These are phyloP conservation scores for Yamadazyma oceani DNA, from an alignment of 1,139 yeast genomes.

Conservation along the genomic window DNA sequence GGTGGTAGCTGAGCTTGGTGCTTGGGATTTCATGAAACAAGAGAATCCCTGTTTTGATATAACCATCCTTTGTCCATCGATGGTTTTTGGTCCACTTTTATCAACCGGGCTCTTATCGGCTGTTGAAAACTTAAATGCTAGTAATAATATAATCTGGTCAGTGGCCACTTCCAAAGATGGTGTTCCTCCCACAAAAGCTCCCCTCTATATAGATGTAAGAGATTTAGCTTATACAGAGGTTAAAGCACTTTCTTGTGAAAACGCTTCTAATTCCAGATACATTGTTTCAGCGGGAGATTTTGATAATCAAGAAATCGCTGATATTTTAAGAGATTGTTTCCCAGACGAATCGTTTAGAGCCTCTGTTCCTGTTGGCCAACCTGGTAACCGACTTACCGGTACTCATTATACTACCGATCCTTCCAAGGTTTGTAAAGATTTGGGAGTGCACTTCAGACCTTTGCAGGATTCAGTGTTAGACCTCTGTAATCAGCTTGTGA, in stretches of 20 bases:
- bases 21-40: slow-evolving; percentile 49
- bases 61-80: slow-evolving; percentile 30
- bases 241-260: slow-evolving; percentile 21
- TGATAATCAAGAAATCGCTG: slow-evolving; percentile 27
- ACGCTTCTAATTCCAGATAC: slow-evolving; percentile 29
- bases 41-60: slow-evolving; percentile 25
- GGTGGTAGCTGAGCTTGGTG: slow-evolving; percentile 37
- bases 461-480: slow-evolving; percentile 39
- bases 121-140: slow-evolving; percentile 23
- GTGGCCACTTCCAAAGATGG: slow-evolving; percentile 20
- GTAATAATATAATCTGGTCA: slow-evolving; percentile 21
- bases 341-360: slow-evolving; percentile 4
- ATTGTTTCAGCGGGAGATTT: slow-evolving; percentile 28
- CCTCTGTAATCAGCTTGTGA: slow-evolving; percentile 35
- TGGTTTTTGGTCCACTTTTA: slow-evolving; percentile 41
- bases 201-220: slow-evolving; percentile 37
- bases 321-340: slow-evolving; percentile 18
- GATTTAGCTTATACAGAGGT: slow-evolving; percentile 42
- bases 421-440: slow-evolving; percentile 17
- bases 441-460: slow-evolving; percentile 29
- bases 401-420: slow-evolving; percentile 23
- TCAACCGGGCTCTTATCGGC: slow-evolving; percentile 18
- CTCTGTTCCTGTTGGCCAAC: slow-evolving; percentile 22
- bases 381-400: slow-evolving; percentile 21
- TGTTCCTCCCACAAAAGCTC: slow-evolving; percentile 20